These are phyloP conservation scores for Anthracocystis setariae DNA, from an alignment of 1,284 basidiomycete genomes.

Conservation along the genomic window DNA sequence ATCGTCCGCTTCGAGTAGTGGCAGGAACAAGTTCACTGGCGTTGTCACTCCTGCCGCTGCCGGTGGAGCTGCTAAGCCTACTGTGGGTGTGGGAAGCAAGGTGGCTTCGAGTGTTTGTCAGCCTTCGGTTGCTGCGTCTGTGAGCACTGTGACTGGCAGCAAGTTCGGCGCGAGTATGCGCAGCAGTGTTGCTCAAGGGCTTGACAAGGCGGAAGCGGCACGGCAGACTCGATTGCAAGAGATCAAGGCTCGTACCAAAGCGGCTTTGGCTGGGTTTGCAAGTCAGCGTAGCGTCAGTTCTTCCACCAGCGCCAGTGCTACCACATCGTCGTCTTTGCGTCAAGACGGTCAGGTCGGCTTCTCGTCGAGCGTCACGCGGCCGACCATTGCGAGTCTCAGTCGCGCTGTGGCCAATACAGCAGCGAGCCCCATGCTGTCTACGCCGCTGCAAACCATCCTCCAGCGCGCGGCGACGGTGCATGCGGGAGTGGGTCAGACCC, in stretches of 20 bases:
- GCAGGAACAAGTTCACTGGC: constrained; percentile 36
- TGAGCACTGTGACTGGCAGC: constrained; percentile 9
- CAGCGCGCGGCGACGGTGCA: constrained; percentile 36
- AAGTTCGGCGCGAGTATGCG: constrained; percentile 27
- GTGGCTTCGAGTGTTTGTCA: constrained; percentile 7
- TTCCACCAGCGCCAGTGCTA: constrained; percentile 4
- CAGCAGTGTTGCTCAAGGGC: constrained; percentile 35
- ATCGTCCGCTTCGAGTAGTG: constrained; percentile 9
- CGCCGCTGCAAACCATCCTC: neutral
- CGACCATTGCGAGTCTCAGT: constrained; percentile 31
- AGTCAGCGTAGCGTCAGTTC: constrained; percentile 25
- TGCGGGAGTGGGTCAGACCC: constrained; percentile 13
- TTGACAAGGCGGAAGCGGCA: constrained; percentile 31
- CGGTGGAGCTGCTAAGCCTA: neutral
- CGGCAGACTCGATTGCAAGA: constrained; percentile 40
- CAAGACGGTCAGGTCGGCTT: constrained; percentile 10
- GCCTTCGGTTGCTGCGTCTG: constrained; percentile 16
- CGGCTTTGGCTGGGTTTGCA: constrained; percentile 30
- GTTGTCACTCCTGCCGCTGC: constrained; percentile 4
- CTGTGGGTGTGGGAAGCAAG: neutral
- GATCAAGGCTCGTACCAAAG: constrained; percentile 39
- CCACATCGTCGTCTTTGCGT: constrained; percentile 3
- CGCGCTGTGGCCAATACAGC: constrained; percentile 4
- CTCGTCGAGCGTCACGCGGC: constrained; percentile 37
- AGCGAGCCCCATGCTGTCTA: constrained; percentile 18